phyloP scores from a whole-genome alignment of 352 stramenopile species.

The Phytophthora hibernalis region DNA sequence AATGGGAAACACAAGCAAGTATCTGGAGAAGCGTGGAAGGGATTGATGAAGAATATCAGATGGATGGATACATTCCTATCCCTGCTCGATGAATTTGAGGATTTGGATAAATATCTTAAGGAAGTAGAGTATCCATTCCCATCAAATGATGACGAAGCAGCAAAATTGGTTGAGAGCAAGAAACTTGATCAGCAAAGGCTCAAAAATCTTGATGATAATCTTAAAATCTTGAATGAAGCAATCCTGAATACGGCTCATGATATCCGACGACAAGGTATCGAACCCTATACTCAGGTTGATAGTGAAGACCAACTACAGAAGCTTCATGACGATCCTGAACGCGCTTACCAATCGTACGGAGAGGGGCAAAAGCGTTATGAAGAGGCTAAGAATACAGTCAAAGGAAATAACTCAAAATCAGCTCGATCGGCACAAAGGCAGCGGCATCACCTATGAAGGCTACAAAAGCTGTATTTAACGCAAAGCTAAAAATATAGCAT shows the following conservation, averaged over 20 bases:
- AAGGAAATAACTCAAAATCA: constrained; percentile 1
- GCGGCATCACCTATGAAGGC: constrained; percentile 7
- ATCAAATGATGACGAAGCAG: background rate
- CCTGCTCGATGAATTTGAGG: background rate
- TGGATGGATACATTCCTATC: background rate
- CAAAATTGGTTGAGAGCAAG: no score
- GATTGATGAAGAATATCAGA: no score
- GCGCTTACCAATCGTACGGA: constrained; percentile 8
- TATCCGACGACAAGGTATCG: background rate
- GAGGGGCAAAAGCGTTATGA: constrained; percentile 19
- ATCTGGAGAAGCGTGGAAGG: background rate
- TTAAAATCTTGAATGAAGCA: background rate
- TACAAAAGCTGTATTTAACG: constrained; percentile 9
- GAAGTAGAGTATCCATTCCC: background rate
- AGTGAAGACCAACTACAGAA: background rate
- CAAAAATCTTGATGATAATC: background rate
- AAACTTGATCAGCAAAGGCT: background rate
- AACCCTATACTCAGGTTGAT: constrained; percentile 2
- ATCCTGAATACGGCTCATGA: background rate
- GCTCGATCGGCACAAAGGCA: constrained; percentile 3
- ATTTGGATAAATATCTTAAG: constrained; percentile 21
- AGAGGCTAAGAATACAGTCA: constrained; percentile 3
- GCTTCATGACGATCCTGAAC: constrained; percentile 16
- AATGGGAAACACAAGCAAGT: constrained; percentile 12
- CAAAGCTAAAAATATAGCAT: constrained; percentile 3